A percentile compares a stretch with the other conserved stretches of the same genome.
phyloP scores from a whole-genome alignment of 768 basidiomycete genomes.

The Lactarius trivialis region DNA sequence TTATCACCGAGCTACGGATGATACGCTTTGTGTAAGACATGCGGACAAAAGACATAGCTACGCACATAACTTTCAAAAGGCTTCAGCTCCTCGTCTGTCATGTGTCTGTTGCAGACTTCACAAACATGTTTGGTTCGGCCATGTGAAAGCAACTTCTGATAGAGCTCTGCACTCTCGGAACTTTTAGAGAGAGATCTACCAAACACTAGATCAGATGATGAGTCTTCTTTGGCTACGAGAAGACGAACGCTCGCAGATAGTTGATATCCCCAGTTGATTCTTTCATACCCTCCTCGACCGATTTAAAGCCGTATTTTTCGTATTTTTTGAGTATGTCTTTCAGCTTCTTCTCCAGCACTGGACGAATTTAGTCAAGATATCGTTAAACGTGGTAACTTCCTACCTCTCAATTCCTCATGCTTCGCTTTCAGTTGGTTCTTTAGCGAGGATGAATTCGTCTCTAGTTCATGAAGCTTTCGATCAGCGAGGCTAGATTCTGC shows the following conservation, averaged over 20 bases:
- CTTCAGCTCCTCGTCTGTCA: slow-evolving; percentile 47
- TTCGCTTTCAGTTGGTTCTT: slow-evolving; percentile 58
- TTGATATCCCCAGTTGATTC: slow-evolving; percentile 41
- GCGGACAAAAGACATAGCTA: background rate
- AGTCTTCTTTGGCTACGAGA: slow-evolving; percentile 6
- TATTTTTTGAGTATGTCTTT: slow-evolving; percentile 31
- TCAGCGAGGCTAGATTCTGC: slow-evolving; percentile 40
- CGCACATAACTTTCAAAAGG: slow-evolving; percentile 57
- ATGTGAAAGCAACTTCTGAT: slow-evolving; percentile 44
- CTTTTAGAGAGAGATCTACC: slow-evolving; percentile 27
- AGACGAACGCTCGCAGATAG: slow-evolving; percentile 38
- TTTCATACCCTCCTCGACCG: slow-evolving; percentile 45
- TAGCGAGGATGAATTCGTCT: slow-evolving; percentile 53
- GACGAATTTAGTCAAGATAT: background rate
- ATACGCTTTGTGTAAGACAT: background rate
- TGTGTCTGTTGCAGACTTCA: slow-evolving; percentile 63
- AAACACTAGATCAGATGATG: background rate
- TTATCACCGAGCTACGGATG: slow-evolving; percentile 51
- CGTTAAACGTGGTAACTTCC: slow-evolving; percentile 18
- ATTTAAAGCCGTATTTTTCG: slow-evolving; percentile 30
- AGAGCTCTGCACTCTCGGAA: slow-evolving; percentile 42
- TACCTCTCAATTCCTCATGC: slow-evolving; percentile 57
- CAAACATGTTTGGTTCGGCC: slow-evolving; percentile 67
- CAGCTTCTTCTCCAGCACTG: slow-evolving; percentile 47
- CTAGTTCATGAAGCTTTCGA: slow-evolving; percentile 53